A percentile compares a stretch with the other conserved stretches of the same genome.
phyloP scores from a whole-genome alignment of 139 green algal species.

The Cymbomonas tetramitiformis region DNA sequence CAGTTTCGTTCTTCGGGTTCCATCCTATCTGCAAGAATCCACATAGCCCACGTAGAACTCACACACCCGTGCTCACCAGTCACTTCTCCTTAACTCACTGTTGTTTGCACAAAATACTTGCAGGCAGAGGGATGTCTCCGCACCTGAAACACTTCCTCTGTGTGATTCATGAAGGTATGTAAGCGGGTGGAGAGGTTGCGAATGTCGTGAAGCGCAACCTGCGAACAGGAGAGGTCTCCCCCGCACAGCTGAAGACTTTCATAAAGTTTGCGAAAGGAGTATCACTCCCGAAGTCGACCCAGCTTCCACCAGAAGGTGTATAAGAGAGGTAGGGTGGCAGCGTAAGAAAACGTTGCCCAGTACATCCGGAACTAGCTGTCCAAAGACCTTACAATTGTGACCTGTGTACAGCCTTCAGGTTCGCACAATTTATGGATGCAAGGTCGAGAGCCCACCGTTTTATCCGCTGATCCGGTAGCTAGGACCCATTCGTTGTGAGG shows the following conservation, averaged over 20 bases:
- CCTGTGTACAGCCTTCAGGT: background rate
- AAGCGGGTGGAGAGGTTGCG: constrained; percentile 70
- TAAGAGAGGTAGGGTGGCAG: too few species aligned
- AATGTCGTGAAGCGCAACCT: constrained; percentile 81
- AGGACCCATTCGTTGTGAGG: constrained; percentile 89
- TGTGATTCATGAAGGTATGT: constrained; percentile 82
- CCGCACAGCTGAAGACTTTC: too few species aligned
- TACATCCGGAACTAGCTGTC: background rate
- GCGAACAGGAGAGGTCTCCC: too few species aligned
- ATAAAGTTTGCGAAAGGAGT: too few species aligned
- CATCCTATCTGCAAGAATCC: constrained; percentile 88
- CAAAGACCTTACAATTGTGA: background rate
- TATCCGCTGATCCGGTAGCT: constrained; percentile 85
- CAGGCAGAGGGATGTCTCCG: constrained; percentile 20
- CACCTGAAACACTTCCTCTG: constrained; percentile 94
- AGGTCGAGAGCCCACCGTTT: too few species aligned
- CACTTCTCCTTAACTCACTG: background rate
- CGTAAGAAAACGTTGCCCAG: too few species aligned
- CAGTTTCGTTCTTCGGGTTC: constrained; percentile 85
- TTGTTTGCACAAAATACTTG: constrained; percentile 16
- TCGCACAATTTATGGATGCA: background rate
- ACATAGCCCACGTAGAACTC: background rate
- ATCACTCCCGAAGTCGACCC: too few species aligned
- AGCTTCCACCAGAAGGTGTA: too few species aligned
- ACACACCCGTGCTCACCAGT: background rate